Base-by-base conservation (phyloP, 805 yeast genomes). In the Cyberlindnera misumaiensis region DNA sequence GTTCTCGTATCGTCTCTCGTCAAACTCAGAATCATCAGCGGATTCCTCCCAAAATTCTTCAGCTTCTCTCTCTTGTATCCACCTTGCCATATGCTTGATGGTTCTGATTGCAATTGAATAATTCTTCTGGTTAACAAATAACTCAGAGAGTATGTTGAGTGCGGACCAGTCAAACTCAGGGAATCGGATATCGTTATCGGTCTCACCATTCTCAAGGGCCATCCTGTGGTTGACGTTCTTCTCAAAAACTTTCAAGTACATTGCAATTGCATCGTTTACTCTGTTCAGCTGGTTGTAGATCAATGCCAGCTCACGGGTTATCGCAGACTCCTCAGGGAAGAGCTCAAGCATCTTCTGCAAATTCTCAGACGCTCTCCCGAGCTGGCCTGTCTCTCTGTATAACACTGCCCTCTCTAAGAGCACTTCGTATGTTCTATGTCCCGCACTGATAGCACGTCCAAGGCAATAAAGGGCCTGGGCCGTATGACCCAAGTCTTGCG, bases 91-190 rank as follows among this genome's bases (percentile, higher is more conserved):
- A 22, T 71, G 63, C 48, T 83, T 83, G 25, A 87, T 72, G 1
- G 78, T 67, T 40, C 70, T 72, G 13, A 87, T 71, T 1, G 89
- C 93, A 10, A 73, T 64, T 9, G 57, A 57, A 69, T 77, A 83
- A 4, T 82, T 77, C 32, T 75, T 77, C 40, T 77, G 81, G 38
- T 77, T 75, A n/a, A 78, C 69, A 51, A 83, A 83, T 28, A 90
- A 64, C 51, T 93, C 97, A 8, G 84, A 72, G 31, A 90, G 64
- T 42, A 87, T 85, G 51, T 93, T 90, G 34, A 90, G 67, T 43
- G 85, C 89, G 0, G 95, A 82, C 95, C 95, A 93, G 35, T 78
- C 87, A 57, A 90, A 93, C 16, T 59, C 58, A 1, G 86, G 66
- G 40, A 72, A 68, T 30, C 51, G 43, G 36, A 45, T 46, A 8